Evolutionary conservation across 2,329 filamentous ascomycete genomes (phyloP), one percentile per base, ranked within the genome.

Genomic region (Exophiala oligosperma): DNA sequence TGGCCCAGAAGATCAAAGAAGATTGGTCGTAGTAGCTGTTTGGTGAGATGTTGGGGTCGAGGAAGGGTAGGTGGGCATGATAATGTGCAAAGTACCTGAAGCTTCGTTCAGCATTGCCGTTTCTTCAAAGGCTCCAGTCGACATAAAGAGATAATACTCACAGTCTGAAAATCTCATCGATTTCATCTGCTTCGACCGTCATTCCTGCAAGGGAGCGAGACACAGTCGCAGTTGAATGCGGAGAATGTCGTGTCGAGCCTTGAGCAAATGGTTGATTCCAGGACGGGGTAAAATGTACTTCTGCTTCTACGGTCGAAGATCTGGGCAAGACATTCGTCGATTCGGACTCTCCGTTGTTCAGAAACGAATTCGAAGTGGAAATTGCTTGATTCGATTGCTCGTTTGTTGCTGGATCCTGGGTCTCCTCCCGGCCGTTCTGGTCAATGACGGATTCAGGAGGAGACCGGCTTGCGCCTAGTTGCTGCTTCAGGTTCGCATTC

Each of bases 1-100:
- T 88, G 49, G 88, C 84, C 92, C 92, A 96, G 73, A 96, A 95
- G 1, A 96, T 81, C 12, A 96, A 79, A 4, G 87, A 85, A 49
- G 91, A 88, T 67, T 93, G 87, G 60, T 86, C 82, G 68, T 89
- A 88, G 71, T 90, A 94, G 56, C 85, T 79, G 44, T 93, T 88
- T 1, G 91, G 88, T 0, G 82, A 76, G 64, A 87, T 84, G 9
- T 79, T 70, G 4, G 67, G 66, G 29, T 74, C 71, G 0, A 76
- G 63, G 9, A 75, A 69, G 0, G 73, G 72, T 4, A 76, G 58
- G 38, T 75, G 73, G 2, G 67, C 66, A 1, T 70, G 65, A 58
- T 74, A 74, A 23, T 73, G 64, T 0, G 63, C 63, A 53, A 74
- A 75, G 55, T 70, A 76, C 14, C 73, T 75, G 48, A 29, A 9